Conservation (phyloP, 306 rosid genomes). For the Cercis canadensis region DNA sequence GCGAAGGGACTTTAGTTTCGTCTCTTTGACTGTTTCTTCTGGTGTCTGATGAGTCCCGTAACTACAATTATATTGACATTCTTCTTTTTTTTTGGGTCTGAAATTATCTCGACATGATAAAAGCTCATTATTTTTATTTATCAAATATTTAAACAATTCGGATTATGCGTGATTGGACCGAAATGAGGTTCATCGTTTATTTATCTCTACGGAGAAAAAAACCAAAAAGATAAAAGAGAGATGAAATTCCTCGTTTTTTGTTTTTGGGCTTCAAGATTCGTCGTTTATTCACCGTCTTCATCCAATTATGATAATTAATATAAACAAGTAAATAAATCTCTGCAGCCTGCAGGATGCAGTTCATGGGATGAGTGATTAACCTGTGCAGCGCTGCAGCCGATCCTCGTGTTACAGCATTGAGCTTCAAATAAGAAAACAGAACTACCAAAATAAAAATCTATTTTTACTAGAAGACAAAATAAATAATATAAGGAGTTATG, state of each 20-base stretch:
- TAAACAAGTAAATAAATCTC: too few relatives aligned
- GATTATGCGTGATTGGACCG: conserved; percentile 42
- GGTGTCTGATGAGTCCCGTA: neutral
- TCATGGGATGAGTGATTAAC: too few relatives aligned
- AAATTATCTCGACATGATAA: neutral
- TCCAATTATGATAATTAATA: neutral
- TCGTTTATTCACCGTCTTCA: conserved; percentile 4
- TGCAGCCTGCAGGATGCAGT: too few relatives aligned
- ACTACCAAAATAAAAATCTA: too few relatives aligned
- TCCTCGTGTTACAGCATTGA: too few relatives aligned
- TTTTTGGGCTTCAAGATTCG: neutral
- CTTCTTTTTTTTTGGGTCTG: too few relatives aligned
- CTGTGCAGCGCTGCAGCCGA: too few relatives aligned
- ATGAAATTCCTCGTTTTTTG: neutral
- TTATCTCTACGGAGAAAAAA: neutral
- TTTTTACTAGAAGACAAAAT: too few relatives aligned
- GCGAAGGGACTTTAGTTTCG: neutral
- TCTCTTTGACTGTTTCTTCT: conserved; percentile 10
- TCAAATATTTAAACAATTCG: neutral
- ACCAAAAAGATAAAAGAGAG: neutral
- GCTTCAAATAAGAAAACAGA: too few relatives aligned
- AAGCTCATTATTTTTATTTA: neutral
- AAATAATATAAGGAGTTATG: too few relatives aligned
- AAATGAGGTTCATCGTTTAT: conserved; percentile 38
- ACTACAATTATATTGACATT: too few relatives aligned